Evolutionary conservation across 768 basidiomycete species (phyloP).

Genomic region (Neoboletus brunneissimus): DNA sequence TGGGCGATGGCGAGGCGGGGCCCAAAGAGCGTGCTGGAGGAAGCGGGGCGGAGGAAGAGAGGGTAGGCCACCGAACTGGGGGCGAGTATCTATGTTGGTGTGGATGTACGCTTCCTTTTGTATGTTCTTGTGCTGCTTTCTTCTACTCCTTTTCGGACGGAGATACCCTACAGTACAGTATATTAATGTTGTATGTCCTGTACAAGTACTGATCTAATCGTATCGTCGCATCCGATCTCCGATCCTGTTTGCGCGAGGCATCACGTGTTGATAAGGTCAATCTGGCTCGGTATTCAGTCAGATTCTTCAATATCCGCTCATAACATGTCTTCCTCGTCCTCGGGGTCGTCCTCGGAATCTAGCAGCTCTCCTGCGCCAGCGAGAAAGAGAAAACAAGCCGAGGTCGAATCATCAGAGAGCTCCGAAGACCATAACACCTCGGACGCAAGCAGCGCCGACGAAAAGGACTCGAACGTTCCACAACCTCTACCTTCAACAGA

Average conservation of each 20-base stretch:
- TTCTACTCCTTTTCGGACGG: slow-evolving; percentile 3
- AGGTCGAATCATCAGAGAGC: slow-evolving; percentile 16
- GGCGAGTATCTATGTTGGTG: slow-evolving; percentile 1
- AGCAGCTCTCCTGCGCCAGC: slow-evolving; percentile 27
- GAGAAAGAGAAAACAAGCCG: slow-evolving; percentile 25
- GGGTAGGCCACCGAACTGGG: neutral
- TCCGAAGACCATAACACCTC: slow-evolving; percentile 30
- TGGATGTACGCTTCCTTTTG: slow-evolving; percentile 3
- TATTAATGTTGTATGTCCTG: slow-evolving; percentile 23
- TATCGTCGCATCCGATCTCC: slow-evolving; percentile 2
- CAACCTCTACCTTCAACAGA: slow-evolving; percentile 2
- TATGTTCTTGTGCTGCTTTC: neutral
- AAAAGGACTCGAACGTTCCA: slow-evolving; percentile 7
- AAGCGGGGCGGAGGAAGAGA: slow-evolving; percentile 37
- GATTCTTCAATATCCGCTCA: too few species aligned
- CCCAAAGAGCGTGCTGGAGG: slow-evolving; percentile 63
- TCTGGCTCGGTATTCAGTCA: neutral
- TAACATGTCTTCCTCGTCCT: slow-evolving; percentile 20
- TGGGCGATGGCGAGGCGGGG: slow-evolving; percentile 79
- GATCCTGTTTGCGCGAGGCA: neutral
- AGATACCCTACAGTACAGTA: slow-evolving; percentile 21
- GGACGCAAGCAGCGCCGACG: slow-evolving; percentile 4
- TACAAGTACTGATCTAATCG: slow-evolving; percentile 15
- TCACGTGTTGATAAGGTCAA: slow-evolving; percentile 8
- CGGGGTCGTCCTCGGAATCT: slow-evolving; percentile 33